These are phyloP conservation scores for Drechslerella dactyloides DNA, from an alignment of 2,329 filamentous ascomycete genomes.

Conservation along the genomic window DNA sequence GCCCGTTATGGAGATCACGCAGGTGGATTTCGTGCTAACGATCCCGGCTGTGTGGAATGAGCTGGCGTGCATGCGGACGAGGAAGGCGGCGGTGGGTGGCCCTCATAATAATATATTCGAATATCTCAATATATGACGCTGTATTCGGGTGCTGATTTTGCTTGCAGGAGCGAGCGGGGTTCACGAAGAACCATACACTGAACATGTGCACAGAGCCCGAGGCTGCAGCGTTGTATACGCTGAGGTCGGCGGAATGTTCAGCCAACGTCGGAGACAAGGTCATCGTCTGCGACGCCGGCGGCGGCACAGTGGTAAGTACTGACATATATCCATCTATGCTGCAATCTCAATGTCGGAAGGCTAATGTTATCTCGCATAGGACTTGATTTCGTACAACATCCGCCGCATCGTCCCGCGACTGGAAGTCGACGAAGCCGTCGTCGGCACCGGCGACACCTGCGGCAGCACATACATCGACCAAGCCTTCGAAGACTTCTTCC, in stretches of 20 bases:
- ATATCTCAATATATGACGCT: not conserved
- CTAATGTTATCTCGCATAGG: conserved; percentile 54
- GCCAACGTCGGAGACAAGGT: conserved; percentile 61
- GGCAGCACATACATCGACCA: conserved; percentile 63
- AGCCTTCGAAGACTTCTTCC: conserved; percentile 61
- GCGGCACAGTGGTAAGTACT: conserved; percentile 81
- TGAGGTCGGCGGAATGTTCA: conserved; percentile 57
- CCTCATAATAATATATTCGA: not conserved
- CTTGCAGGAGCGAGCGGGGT: conserved; percentile 38
- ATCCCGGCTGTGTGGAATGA: conserved; percentile 85
- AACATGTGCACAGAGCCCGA: conserved; percentile 64
- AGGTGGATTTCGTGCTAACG: conserved; percentile 77
- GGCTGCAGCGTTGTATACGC: conserved; percentile 63
- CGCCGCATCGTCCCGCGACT: conserved; percentile 60
- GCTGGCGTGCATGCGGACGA: conserved; percentile 36
- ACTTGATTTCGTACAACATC: conserved; percentile 65
- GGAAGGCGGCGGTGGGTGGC: conserved; percentile 29
- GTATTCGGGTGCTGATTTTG: not conserved
- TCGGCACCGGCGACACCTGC: conserved; percentile 62
- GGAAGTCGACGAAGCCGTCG: conserved; percentile 62
- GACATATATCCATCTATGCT: conserved; percentile 76
- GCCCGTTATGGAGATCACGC: conserved; percentile 50
- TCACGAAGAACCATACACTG: conserved; percentile 55
- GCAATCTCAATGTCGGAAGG: too few species aligned
- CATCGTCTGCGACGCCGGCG: conserved; percentile 64